Evolutionary conservation across 441 rosid species (phyloP).

Genomic region (Pelargonium cotyledonis): DNA sequence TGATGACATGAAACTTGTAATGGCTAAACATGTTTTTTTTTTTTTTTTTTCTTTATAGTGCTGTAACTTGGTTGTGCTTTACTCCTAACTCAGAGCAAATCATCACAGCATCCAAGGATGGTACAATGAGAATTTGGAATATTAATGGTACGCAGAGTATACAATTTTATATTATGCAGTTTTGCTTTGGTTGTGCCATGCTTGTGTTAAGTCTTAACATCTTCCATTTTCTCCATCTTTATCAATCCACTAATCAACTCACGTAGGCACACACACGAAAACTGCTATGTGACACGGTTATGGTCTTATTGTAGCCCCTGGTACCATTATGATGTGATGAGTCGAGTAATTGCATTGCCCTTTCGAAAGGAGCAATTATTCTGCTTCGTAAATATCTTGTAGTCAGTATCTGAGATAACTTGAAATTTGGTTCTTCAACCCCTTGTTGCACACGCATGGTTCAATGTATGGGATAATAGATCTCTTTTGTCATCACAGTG

Average conservation of each 20-base stretch:
- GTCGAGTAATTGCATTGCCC: neutral
- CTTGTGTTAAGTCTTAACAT: neutral
- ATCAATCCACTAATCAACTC: neutral
- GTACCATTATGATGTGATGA: too few relatives aligned
- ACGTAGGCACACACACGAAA: neutral
- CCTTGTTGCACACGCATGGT: neutral
- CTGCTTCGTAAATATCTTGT: neutral
- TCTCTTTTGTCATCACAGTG: neutral
- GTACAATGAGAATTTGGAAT: conserved; percentile 85
- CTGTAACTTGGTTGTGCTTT: conserved; percentile 87
- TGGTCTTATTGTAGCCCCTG: too few relatives aligned
- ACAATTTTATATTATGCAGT: neutral
- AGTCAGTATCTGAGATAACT: neutral
- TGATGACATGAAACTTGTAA: conserved; percentile 8
- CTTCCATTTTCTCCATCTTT: neutral
- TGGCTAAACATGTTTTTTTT: conserved; percentile 12
- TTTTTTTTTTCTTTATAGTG: conserved; percentile 42
- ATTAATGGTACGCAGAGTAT: conserved; percentile 62
- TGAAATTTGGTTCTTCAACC: too few relatives aligned
- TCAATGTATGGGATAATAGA: neutral
- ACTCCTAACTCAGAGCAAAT: conserved; percentile 80
- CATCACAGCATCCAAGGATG: conserved; percentile 95
- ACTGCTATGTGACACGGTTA: neutral
- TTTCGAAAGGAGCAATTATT: neutral
- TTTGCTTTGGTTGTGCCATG: neutral